Conservation (phyloP, 306 rosid genomes). For the Corylus heterophylla region DNA sequence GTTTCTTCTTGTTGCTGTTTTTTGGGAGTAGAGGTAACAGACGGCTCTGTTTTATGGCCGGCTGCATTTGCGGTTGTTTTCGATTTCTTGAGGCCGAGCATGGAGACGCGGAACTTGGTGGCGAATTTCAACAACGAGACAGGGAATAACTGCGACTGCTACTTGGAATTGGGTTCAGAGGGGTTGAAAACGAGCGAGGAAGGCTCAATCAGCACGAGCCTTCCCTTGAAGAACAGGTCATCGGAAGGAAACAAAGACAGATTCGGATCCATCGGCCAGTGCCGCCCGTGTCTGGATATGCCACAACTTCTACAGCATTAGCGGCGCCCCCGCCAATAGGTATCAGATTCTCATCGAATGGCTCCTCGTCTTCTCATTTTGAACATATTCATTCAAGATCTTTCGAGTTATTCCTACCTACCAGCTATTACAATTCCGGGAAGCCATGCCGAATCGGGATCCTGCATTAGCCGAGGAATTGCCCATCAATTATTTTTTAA, state of each 20-base stretch:
- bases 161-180: constrained; percentile 59
- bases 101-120: constrained; percentile 79
- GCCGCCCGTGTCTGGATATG: too few relatives aligned
- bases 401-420: too few relatives aligned
- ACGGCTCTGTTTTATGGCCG: constrained; percentile 37
- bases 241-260: constrained; percentile 73
- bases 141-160: constrained; percentile 44
- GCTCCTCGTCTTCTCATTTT: too few relatives aligned
- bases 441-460: too few relatives aligned
- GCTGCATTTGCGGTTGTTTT: constrained; percentile 13
- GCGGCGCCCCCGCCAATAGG: too few relatives aligned
- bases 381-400: too few relatives aligned
- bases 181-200: constrained; percentile 38
- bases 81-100: constrained; percentile 68
- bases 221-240: constrained; percentile 73
- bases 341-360: too few relatives aligned
- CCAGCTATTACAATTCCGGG: too few relatives aligned
- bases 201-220: constrained; percentile 63
- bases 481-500: too few relatives aligned
- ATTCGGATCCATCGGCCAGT: constrained; percentile 35
- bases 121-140: constrained; percentile 79
- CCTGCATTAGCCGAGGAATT: too few relatives aligned
- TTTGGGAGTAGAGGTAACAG: constrained; percentile 19
- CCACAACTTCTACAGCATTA: too few relatives aligned
- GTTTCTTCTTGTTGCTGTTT: constrained; percentile 17